Evolutionary conservation across 2,329 filamentous ascomycete genomes (phyloP).

Genomic region (Cordyceps tenuipes): DNA sequence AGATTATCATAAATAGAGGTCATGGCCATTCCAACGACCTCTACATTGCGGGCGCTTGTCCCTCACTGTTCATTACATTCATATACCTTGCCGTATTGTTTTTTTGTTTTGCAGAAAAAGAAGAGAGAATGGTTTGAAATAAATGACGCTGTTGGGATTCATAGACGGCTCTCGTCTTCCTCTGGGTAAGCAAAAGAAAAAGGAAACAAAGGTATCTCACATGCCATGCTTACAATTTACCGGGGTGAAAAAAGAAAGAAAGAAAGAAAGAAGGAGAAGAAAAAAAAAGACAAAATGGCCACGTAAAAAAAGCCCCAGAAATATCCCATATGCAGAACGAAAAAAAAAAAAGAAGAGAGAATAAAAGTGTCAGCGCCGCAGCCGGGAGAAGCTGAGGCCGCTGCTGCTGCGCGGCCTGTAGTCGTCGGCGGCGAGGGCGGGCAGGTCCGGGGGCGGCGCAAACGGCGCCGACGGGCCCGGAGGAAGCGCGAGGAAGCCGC

Average conservation of each 20-base stretch:
- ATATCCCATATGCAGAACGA: neutral
- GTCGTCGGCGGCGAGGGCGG: conserved; percentile 8
- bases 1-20: too few species aligned
- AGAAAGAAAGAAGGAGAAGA: too few species aligned
- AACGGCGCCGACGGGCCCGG: conserved; percentile 21
- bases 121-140: neutral
- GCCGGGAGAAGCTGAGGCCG: neutral
- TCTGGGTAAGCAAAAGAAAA: neutral
- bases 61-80: neutral
- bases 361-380: neutral
- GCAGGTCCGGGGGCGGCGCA: conserved; percentile 12
- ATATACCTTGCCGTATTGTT: neutral
- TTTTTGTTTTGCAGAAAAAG: neutral
- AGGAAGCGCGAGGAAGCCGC: conserved; percentile 45
- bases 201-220: neutral
- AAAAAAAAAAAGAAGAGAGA: neutral
- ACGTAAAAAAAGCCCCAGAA: neutral
- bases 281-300: neutral
- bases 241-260: neutral
- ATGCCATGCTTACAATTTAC: neutral
- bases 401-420: conserved; percentile 12
- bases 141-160: neutral
- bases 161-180: neutral
- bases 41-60: neutral
- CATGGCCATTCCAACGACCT: too few species aligned